phyloP scores from a whole-genome alignment of 73 alveolate genomes.

The Paramecium bursaria region DNA sequence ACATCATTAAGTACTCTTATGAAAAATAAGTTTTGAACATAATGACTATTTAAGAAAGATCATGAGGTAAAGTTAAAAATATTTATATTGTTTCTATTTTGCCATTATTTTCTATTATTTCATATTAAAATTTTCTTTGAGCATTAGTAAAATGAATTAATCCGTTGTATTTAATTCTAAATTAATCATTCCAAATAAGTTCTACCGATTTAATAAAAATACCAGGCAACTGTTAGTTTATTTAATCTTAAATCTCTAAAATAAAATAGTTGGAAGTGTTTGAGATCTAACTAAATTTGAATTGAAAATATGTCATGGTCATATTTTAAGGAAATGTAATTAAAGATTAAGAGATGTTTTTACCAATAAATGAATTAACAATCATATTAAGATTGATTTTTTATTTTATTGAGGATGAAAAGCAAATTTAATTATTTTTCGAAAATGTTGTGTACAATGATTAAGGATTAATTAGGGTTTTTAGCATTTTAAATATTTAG shows the following conservation, averaged over 20 bases:
- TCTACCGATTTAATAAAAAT: neutral
- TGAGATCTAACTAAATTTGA: neutral
- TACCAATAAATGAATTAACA: neutral
- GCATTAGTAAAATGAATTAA: neutral
- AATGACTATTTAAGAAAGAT: too few species aligned
- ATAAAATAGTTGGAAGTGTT: constrained; percentile 6
- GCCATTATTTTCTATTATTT: neutral
- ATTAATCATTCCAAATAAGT: neutral
- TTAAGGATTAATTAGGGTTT: constrained; percentile 25
- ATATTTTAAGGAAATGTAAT: constrained; percentile 3
- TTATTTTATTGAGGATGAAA: constrained; percentile 10
- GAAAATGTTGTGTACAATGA: constrained; percentile 44
- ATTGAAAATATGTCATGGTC: constrained; percentile 27
- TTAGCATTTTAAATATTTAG: constrained; percentile 1
- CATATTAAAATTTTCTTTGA: constrained; percentile 26
- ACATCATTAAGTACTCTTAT: too few species aligned
- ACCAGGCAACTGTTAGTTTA: constrained; percentile 3
- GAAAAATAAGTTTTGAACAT: too few species aligned
- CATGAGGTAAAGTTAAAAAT: too few species aligned
- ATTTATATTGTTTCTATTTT: too few species aligned
- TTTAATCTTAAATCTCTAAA: neutral
- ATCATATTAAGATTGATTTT: neutral
- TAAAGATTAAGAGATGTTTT: neutral
- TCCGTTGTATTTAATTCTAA: constrained; percentile 17
- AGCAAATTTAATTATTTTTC: constrained; percentile 19